A percentile compares a stretch with the other conserved stretches of the same genome.
Conservation (phyloP, 2,329 filamentous ascomycete species). For the Ophidiomyces ophidiicola region DNA sequence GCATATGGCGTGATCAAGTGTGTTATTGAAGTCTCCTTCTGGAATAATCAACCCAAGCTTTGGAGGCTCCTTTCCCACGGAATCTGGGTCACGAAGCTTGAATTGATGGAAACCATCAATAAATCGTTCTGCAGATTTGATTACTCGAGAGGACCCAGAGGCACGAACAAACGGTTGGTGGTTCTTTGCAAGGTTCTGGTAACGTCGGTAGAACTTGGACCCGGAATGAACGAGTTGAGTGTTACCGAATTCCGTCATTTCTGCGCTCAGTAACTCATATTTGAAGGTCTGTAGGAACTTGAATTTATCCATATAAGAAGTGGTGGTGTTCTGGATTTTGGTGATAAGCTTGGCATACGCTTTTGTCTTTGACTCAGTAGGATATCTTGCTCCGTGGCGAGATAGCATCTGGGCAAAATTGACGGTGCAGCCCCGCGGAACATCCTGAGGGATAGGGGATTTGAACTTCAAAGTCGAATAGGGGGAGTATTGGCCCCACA, state of each 20-base stretch:
- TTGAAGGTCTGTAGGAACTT: constrained; percentile 59
- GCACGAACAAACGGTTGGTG: constrained; percentile 59
- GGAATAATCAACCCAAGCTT: constrained; percentile 53
- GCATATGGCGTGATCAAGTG: constrained; percentile 63
- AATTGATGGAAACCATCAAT: constrained; percentile 58
- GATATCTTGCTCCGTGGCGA: constrained; percentile 73
- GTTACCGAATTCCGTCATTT: constrained; percentile 56
- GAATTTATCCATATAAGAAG: constrained; percentile 49
- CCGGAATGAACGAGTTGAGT: constrained; percentile 64
- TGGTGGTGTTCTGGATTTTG: constrained; percentile 50
- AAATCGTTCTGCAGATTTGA: constrained; percentile 65
- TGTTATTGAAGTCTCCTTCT: constrained; percentile 64
- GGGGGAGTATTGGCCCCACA: constrained; percentile 81
- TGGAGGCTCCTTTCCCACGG: constrained; percentile 36
- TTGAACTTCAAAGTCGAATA: constrained; percentile 56
- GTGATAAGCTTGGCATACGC: constrained; percentile 53
- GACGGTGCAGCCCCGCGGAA: constrained; percentile 57
- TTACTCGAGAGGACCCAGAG: constrained; percentile 56
- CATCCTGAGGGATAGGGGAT: constrained; percentile 48
- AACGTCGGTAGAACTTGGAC: constrained; percentile 61
- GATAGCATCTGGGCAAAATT: constrained; percentile 74
- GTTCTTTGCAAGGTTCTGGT: constrained; percentile 47
- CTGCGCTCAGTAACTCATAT: constrained; percentile 58
- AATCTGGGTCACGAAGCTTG: constrained; percentile 33
- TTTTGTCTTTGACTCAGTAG: constrained; percentile 55